Conservation (phyloP, 148 eudicot genomes). For the Spergularia bocconei region DNA sequence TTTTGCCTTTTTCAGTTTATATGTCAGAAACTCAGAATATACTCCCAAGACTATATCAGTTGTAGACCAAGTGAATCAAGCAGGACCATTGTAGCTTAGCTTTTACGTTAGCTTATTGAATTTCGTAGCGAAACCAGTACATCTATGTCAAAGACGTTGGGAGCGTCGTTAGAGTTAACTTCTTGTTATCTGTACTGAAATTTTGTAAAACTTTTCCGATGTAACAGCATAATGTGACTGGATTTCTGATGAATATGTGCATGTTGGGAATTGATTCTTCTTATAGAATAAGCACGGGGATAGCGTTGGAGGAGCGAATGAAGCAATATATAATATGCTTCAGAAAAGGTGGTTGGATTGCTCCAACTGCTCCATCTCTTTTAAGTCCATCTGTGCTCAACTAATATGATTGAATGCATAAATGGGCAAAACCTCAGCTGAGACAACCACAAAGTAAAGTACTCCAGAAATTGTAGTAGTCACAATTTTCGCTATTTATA, state of each 20-base stretch:
- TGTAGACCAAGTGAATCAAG: no score
- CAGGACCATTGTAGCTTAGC: no score
- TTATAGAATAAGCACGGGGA: not conserved
- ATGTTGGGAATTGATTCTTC: not conserved
- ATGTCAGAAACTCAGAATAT: no score
- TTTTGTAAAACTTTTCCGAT: no score
- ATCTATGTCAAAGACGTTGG: no score
- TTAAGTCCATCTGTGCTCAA: slow-evolving; percentile 20
- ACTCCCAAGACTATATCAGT: no score
- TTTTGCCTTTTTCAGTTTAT: not conserved
- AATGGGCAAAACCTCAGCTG: not conserved
- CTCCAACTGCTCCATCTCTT: slow-evolving; percentile 28
- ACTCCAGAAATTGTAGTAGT: not conserved
- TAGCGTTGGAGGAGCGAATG: not conserved
- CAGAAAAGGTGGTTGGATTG: slow-evolving; percentile 26
- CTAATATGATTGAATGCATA: slow-evolving; percentile 3
- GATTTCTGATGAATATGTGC: no score
- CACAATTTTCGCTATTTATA: not conserved
- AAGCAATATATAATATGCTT: not conserved
- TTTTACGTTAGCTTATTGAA: no score
- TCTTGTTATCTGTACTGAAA: no score
- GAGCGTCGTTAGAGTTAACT: no score
- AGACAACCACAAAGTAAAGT: not conserved
- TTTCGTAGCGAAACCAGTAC: no score
- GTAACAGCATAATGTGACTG: no score